Evolutionary conservation across 2,329 filamentous ascomycete species (phyloP), one percentile per base, ranked within the genome.

Genomic region (Pezicula carpinea): DNA sequence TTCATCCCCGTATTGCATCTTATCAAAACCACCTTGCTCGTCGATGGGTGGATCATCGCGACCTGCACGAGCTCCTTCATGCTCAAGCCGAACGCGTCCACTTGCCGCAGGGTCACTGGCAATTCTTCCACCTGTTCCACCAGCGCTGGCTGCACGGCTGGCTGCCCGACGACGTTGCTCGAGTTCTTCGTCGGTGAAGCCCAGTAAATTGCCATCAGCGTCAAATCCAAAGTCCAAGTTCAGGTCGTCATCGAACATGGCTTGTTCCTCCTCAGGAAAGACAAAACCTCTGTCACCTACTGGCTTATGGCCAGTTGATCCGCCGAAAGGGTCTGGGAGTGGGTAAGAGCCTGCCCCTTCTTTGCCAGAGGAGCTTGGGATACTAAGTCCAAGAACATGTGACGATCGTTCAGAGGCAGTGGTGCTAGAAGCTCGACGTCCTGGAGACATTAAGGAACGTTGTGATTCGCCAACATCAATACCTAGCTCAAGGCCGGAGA

Each of bases 181-280:
- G 11, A 52, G 52, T 23, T 60, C 58, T 41, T 51, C 50, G 17
- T 46, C 49, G 10, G 53, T 47, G 11, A 77, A 59, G 43, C 80
- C 76, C 23, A 77, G 60, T 5, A 85, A 64, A 52, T 79, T 76
- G 6, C 81, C 82, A 50, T 85, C 73, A 13, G 73, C 78, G 53
- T 83, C 81, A 23, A 40, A 22, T 14, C 19, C 38, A 53, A 85
- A 76, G 32, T 72, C 74, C 54, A 86, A 82, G 44, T 75, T 75
- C 18, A 73, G 69, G n/a, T 80, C 75, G 29, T 73, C 59, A 43
- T 69, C 62, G 47, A 76, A 64, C 15, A 73, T 62, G 17, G 73
- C 67, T 10, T 66, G 66, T 34, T 72, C 65, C 14, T 73, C 66
- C 34, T 66, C 65, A 17, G 65, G 54, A 55, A 43, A 62, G 6